Base-by-base conservation (phyloP, 352 stramenopile genomes). In the Globisporangium nagaii region DNA sequence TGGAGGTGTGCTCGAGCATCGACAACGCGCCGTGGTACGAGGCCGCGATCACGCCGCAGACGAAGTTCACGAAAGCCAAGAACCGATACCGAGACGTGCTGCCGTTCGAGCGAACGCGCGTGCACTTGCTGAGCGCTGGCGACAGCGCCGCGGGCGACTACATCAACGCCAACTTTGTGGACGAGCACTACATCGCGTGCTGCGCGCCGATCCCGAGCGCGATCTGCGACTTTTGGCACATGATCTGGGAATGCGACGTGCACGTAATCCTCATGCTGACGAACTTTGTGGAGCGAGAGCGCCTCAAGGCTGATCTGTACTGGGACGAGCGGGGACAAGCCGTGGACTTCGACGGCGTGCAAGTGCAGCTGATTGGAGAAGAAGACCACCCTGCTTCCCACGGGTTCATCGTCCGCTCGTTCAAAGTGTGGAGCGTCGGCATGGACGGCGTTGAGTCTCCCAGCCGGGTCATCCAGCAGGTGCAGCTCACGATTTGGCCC, bases 241-340 rank as follows among this genome's bases (percentile, higher is more conserved):
- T 92, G 84, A 52, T 90, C 2, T 92, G 79, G 81, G 63, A 90
- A 34, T 73, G 63, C 41, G 66, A 89, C 49, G 81, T 91, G 9
- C 70, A 89, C 27, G 81, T 92, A 22, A 69, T 94, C n/a, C 75
- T 91, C 53, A 94, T 94, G 81, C 81, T 94, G 32, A 94, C 84
- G 8, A 90, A 92, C 60, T 94, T 91, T 57, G 68, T 94, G 24
- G 84, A 94, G 63, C 60, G 74, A 27, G 65, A 90, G 45, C 67
- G 80, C 22, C 57, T 74, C 31, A 91, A 90, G 57, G 83, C 83
- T 0, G 78, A 91, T 51, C 19, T 85, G 35, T 91, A 93, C 56
- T 93, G 83, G 80, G 70, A 90, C 30, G 45, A 68, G 10, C 53
- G 39, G 3, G 72, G 74, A 17, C 45, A 74, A 11, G 24, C 46